Base-by-base conservation (phyloP, 1,284 basidiomycete species). In the Kwoniella shivajii region DNA sequence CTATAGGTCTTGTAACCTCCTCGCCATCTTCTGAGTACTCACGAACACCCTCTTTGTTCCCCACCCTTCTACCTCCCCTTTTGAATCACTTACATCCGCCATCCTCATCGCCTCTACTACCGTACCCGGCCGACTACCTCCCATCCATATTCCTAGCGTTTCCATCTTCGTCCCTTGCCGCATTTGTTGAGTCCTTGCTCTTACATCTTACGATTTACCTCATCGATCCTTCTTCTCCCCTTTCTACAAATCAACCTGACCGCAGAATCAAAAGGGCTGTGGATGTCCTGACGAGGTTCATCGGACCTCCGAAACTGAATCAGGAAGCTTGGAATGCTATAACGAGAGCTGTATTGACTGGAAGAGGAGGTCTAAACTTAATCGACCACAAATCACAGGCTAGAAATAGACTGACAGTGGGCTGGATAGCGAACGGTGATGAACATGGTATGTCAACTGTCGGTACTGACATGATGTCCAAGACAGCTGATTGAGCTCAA, bases 121-220 rank as follows among this genome's bases (percentile, higher is more conserved):
- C 81, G 61, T 78, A 49, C 81, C 84, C 41, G 69, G 71, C 13
- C 73, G 51, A 27, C 78, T 44, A 82, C 81, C 46, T 85, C 82
- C 4, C 88, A 84, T 59, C 80, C 82, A 29, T 90, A 84, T 6
- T 92, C 85, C 79, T 90, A 84, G 73, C 72, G 70, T 42, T 79
- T 75, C 13, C 81, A 71, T 4, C 76, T 85, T 39, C 80, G 80
- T 9, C 74, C 66, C 31, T 75, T 20, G 29, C 60, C 1, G 22
- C 63, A 4, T 50, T 72, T 20, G 58, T 65, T 6, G 56, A 61
- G 7, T 65, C 66, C 0, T 57, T 77, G 0, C 43, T 73, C 6
- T 36, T 46, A 3, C 64, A 72, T 44, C 50, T 75, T 2, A 43
- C 65, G 2, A 53, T 45, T 24, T 56, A 62, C 20, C 48, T 63